Base-by-base conservation (phyloP, 2,329 filamentous ascomycete genomes). In the Alternaria sp. region DNA sequence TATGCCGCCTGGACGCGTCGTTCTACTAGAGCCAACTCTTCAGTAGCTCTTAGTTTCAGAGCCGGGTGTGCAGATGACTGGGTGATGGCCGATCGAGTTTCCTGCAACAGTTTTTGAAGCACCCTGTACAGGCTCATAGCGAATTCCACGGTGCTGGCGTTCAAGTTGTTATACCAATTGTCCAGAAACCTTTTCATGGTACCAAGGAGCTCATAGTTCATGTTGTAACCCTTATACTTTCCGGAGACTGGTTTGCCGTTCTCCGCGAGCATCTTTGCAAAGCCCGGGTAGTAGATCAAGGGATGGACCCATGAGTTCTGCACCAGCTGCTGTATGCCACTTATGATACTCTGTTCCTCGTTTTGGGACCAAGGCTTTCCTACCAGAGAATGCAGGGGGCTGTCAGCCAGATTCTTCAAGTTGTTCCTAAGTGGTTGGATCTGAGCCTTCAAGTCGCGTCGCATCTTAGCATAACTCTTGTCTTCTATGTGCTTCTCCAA, bases 181-280 rank as follows among this genome's bases (percentile, higher is more conserved):
- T 64, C 15, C 17, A 61, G 26, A 25, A 56, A 55, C 3, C 21
- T 12, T 6, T 49, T 15, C 51, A 67, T 54, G 0, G 30, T 45
- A 8, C 26, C 13, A 5, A 67, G 52, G 11, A 67, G 57, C 7
- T 66, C 62, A 0, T 56, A 7, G 30, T 70, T 70, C 13, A 70
- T 17, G 17, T 66, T 67, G 0, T 15, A 17, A 4, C 62, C 62
- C 4, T 15, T 23, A 1, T 47, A 64, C 21, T 32, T 36, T 2
- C 66, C 64, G 23, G 60, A 64, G 11, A 57, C 28, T 0, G 64
- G 66, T 5, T 69, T 68, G 3, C 66, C 64, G 17, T 65, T 66
- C 32, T 65, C 62, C 17, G 45, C 28, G 6, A 67, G 47, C 56
- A 67, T 69, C 26, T 66, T 70, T 4, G 30, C 15, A 8, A 69